Evolutionary conservation across 192 early-diverging fungal genomes (phyloP), one percentile per base, ranked within the genome.

Genomic region (Bifiguratus adelaidae): DNA sequence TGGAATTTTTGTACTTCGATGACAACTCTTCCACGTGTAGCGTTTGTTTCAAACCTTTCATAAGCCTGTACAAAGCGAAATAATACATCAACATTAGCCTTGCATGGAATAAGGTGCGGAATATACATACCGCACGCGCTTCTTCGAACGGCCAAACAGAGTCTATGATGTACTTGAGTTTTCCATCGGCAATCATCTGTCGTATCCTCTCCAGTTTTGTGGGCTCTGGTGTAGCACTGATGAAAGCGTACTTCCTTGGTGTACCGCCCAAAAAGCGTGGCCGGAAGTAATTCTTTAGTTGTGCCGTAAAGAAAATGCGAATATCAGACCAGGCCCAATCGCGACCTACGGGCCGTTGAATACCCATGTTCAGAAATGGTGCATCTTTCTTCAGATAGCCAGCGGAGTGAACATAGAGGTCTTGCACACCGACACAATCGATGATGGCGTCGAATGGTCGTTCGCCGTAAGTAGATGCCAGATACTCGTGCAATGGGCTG

Each of bases 371-470:
- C 0, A 44, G 25, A 28, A 44, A 44, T 1, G 2, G 25, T 44
- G 26, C 30, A 28, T 28, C 42, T 5, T 4, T 15, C 3, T 24
- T 44, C 0, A 44, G 42, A 28, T 44, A 44, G 1, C 3, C 42
- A 1, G 42, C 13, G 12, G 42, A 44, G 21, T 44, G 23, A 4
- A 28, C 42, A 18, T 44, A 44, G 6, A 44, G 24, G 3, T 44
- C 42, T 44, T 44, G 42, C 2, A 28, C 18, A 44, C 42, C 19
- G 25, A 16, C 42, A 3, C 25, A n/a, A 18, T 44, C 42, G 18
- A 44, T 44, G 7, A 44, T 44, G 18, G 42, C 42, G 24, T 44
- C 42, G 25, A 44, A 44, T 13, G 26, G 26, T 24, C 42, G 42
- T 7, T 13, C 19, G 13, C 42, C 25, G 13, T 27, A 44, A 13